Base-by-base conservation (phyloP, 352 stramenopile genomes). In the Phytopythium chamaehyphon region DNA sequence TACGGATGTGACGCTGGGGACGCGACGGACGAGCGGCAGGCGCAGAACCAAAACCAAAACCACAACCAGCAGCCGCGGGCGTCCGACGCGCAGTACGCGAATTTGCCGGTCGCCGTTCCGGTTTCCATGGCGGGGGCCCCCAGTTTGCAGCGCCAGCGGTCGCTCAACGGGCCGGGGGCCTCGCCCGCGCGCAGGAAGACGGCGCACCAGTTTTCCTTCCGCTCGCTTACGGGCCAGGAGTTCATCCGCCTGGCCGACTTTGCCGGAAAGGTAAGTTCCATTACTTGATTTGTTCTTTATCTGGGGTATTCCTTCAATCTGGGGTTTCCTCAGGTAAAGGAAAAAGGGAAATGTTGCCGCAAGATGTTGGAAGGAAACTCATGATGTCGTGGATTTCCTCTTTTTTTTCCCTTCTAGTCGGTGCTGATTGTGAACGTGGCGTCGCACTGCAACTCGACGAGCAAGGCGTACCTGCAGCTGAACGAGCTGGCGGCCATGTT, bases 381-480 rank as follows among this genome's bases (percentile, higher is more conserved):
- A 28, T 26, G 31, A 8, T 18, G 3, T 12, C 14, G 40, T 7
- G 19, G 1, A 33, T 10, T 7, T 26, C 18, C 39, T n/a, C 8
- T n/a, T 11, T n/a, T 44, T n/a, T 22, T 18, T 14, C 38, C 16
- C 10, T 1, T 26, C 39, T 14, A 6, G 60, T 40, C 71, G 7
- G 60, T 88, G 38, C 59, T 91, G 21, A 73, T 91, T 36, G 75
- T 88, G 51, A 91, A 91, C 57, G 80, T 91, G 22, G 80, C 80
- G 55, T 91, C 80, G 51, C 80, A 91, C 53, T 91, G 80, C 54
- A 91, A 88, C 58, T 88, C 80, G 33, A 91, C 80, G 15, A 73
- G 69, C 45, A 87, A 86, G 55, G 75, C 70, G 37, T 91, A 91
- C 58, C 23, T 66, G 49, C 73, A 88, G 63, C 68, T 91, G 12